Percentiles rank a stretch among this genome's conserved stretches.
phyloP scores from a whole-genome alignment of 306 rosid genomes.

The Citrullus amarus region DNA sequence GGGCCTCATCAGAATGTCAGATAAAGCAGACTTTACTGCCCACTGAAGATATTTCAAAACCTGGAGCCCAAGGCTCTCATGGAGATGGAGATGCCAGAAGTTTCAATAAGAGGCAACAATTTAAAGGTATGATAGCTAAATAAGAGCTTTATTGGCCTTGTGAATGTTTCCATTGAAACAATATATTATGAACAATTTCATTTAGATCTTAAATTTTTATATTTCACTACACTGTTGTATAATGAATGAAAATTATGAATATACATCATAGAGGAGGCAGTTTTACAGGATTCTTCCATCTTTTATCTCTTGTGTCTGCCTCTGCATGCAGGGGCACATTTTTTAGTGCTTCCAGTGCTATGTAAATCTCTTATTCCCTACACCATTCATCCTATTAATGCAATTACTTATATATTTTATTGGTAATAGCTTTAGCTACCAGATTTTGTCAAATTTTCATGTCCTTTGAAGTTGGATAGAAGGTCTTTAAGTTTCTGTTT shows the following conservation, averaged over 20 bases:
- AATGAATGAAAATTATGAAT: neutral
- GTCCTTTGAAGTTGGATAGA: neutral
- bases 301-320: neutral
- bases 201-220: neutral
- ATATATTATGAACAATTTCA: neutral
- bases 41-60: conserved; percentile 27
- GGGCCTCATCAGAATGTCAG: conserved; percentile 49
- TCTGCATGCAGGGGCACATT: neutral
- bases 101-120: conserved; percentile 41
- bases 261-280: neutral
- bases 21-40: conserved; percentile 26
- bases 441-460: neutral
- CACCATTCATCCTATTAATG: neutral
- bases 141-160: conserved; percentile 13
- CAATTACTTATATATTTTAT: neutral
- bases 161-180: neutral
- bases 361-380: neutral
- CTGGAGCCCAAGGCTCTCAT: conserved; percentile 26
- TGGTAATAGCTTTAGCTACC: neutral
- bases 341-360: neutral
- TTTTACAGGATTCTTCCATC: neutral
- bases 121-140: conserved; percentile 45
- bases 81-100: conserved; percentile 40
- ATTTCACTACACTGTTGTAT: neutral
- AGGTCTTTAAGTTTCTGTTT: neutral